Base-by-base conservation (phyloP, 306 rosid species). In the Citrullus colocynthis region DNA sequence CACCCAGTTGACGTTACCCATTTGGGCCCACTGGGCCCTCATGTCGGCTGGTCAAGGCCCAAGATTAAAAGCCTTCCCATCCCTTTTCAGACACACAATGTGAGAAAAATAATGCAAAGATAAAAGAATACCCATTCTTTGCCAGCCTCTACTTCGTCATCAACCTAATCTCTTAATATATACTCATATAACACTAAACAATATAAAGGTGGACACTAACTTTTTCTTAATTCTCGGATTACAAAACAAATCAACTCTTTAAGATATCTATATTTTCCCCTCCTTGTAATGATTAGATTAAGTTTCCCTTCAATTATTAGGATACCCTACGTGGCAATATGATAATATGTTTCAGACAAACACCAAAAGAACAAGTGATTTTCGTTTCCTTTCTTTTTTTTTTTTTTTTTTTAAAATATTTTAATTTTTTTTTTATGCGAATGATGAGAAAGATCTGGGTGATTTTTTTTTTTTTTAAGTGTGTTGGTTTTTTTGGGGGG, bases 1-100 rank as follows among this genome's bases (percentile, higher is more conserved):
- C 90, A 74, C 49, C 78, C 86, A 85, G 85, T 72, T 76, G 80
- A 86, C 70, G 78, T 82, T 65, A 79, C 64, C 70, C 7, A 42
- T 20, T 12, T 45, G 73, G 49, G 28, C 59, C 73, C 72, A 65
- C 21, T 63, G 86, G 80, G 73, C 94, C 96, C 89, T 88, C 93
- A 74, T 91, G 98, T 91, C 96, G 96, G 95, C 80, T 45, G 87
- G 83, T 80, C 81, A 86, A 80, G 84, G 32, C 82, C 85, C 84
- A 78, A 75, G 80, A 74, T 67, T 75, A 71, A 83, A 74, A 74
- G 54, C 77, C 54, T 74, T 74, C 77, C 62, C 77, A 74, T 17
- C 58, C 15, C 77, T 45, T 45, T 70, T 70, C 57, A 70, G 75
- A 70, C 75, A 70, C 17, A 45, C 57, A 70, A 70, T 70, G 75